Evolutionary conservation across 2,329 filamentous ascomycete genomes (phyloP).

Genomic region (Gyromitra esculenta): DNA sequence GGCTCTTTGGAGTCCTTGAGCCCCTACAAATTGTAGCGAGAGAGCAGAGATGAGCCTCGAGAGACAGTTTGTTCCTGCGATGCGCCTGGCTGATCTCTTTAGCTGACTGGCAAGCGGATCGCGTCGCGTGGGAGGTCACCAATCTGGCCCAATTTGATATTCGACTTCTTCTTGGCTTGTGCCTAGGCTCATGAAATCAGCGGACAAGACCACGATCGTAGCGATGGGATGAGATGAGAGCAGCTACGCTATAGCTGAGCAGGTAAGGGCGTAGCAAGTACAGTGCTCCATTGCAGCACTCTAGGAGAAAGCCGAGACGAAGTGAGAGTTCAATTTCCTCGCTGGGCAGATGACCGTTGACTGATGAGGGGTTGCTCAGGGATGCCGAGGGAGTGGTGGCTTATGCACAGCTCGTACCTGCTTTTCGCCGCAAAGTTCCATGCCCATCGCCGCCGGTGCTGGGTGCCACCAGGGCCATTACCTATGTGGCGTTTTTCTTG

Average conservation of each 20-base stretch:
- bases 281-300: neutral
- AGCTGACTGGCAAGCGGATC: neutral
- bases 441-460: constrained; percentile 3
- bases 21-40: no score
- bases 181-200: constrained; percentile 32
- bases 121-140: neutral
- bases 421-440: neutral
- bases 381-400: constrained; percentile 3
- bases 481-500: constrained; percentile 39
- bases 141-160: constrained; percentile 8
- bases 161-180: constrained; percentile 10
- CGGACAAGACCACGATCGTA: constrained; percentile 36
- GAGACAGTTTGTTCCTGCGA: constrained; percentile 7
- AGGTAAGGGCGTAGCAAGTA: constrained; percentile 28
- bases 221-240: constrained; percentile 37
- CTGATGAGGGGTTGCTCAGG: neutral
- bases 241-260: constrained; percentile 5
- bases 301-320: constrained; percentile 22
- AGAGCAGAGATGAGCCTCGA: neutral
- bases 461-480: constrained; percentile 7
- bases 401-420: constrained; percentile 36
- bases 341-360: constrained; percentile 30
- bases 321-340: constrained; percentile 19
- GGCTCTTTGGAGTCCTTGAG: constrained; percentile 2
- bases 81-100: constrained; percentile 37